Evolutionary conservation across 202 grass and related monocot genomes (phyloP), one percentile per base, ranked within the genome.

Genomic region (Sporobolus alterniflorus): DNA sequence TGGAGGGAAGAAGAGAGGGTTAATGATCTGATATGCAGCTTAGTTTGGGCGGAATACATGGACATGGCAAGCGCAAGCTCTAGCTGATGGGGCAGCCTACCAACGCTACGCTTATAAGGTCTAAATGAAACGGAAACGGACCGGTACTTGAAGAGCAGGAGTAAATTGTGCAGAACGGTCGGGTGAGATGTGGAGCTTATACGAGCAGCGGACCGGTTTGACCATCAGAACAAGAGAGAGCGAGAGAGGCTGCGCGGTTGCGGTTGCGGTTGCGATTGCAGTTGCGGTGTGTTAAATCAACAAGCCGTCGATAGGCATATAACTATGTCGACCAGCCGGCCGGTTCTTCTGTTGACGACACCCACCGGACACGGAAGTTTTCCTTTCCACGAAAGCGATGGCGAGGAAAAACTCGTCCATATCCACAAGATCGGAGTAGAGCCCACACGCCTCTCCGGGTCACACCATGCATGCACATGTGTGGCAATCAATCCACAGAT

Each of bases 101-200:
- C n/a, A n/a, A n/a, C n/a, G n/a, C n/a, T n/a, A n/a, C n/a, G n/a
- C n/a, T n/a, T n/a, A n/a, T n/a, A n/a, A n/a, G n/a, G 56, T 10
- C 11, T 24, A 54, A 46, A 30, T 67, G 30, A 67, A 67, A 52
- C 73, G 51, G 80, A 54, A 74, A 52, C 57, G 39, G 69, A 43
- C 22, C 46, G 64, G 46, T 65, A 22, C n/a, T n/a, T n/a, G n/a
- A n/a, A n/a, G 16, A 44, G 64, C 34, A 24, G 65, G 17, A 54
- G 30, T 74, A 42, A 51, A 65, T 65, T 52, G 59, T 21, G 69
- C 39, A 81, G 52, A 81, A 71, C 22, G 66, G 17, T 28, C 66
- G 36, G 65, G 29, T 21, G 17, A 72, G 17, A 28, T 25, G 20
- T 10, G 1, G 9, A 14, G 32, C 18, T 28, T 32, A 10, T 1